Evolutionary conservation across 73 alveolate species (phyloP).

Genomic region (Tetrahymena malaccensis): DNA sequence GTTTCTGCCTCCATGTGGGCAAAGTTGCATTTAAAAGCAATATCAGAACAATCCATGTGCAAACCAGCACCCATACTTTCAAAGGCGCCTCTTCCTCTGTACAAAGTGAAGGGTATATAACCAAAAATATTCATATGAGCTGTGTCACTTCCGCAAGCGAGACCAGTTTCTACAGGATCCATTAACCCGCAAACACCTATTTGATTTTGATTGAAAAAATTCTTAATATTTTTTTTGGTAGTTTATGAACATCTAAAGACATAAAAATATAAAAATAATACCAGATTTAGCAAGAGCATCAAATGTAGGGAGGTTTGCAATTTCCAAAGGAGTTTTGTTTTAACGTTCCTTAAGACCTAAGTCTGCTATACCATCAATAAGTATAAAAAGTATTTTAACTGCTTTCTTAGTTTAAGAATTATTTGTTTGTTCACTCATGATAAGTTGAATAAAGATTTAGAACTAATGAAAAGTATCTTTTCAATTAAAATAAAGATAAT

Average conservation of each 20-base stretch:
- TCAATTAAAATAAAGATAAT: too few species aligned
- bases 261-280: not conserved
- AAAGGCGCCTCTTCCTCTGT: slow-evolving; percentile 80
- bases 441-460: not conserved
- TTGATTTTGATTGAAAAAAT: too few species aligned
- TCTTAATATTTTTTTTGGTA: too few species aligned
- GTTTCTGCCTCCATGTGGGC: slow-evolving; percentile 62
- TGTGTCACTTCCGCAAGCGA: slow-evolving; percentile 81
- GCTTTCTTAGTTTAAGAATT: not conserved
- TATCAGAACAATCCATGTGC: slow-evolving; percentile 56
- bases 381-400: slow-evolving; percentile 35
- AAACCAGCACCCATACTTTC: slow-evolving; percentile 84
- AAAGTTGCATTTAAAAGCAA: slow-evolving; percentile 79
- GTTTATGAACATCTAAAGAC: not conserved
- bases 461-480: not conserved
- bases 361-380: slow-evolving; percentile 75
- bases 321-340: slow-evolving; percentile 54
- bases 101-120: slow-evolving; percentile 55
- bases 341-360: slow-evolving; percentile 5
- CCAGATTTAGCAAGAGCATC: slow-evolving; percentile 59
- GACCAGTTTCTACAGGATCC: slow-evolving; percentile 81
- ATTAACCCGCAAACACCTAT: slow-evolving; percentile 49
- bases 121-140: slow-evolving; percentile 83
- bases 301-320: slow-evolving; percentile 46
- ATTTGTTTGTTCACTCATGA: not conserved